Percentiles rank a stretch among this genome's conserved stretches.
phyloP scores from a whole-genome alignment of 768 basidiomycete genomes.

The Lyophyllum shimeji region DNA sequence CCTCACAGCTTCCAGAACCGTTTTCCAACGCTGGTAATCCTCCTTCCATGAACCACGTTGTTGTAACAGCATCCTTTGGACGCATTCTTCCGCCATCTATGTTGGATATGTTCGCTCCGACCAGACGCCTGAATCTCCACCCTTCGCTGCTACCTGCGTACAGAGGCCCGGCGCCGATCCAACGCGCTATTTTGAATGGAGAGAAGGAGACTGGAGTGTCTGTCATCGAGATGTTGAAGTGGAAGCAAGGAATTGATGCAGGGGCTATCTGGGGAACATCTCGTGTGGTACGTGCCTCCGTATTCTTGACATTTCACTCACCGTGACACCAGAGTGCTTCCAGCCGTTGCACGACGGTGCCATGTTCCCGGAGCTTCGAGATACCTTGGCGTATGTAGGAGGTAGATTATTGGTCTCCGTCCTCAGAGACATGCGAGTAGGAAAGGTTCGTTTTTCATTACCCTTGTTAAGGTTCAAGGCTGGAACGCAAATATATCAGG shows the following conservation, averaged over 20 bases:
- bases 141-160: constrained; percentile 85
- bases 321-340: background rate
- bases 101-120: constrained; percentile 58
- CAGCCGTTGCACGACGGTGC: constrained; percentile 54
- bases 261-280: constrained; percentile 66
- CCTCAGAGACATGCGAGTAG: constrained; percentile 59
- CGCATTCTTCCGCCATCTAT: constrained; percentile 70
- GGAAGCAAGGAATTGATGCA: constrained; percentile 71
- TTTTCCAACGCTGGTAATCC: constrained; percentile 19
- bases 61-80: constrained; percentile 91
- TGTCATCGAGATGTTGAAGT: constrained; percentile 73
- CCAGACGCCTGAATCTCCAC: constrained; percentile 79
- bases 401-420: constrained; percentile 72
- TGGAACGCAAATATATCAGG: constrained; percentile 41
- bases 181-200: constrained; percentile 72
- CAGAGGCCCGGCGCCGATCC: constrained; percentile 91
- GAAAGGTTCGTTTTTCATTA: constrained; percentile 39
- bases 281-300: constrained; percentile 47
- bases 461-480: no score
- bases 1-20: constrained; percentile 38
- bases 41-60: constrained; percentile 46
- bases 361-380: constrained; percentile 56
- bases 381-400: constrained; percentile 58
- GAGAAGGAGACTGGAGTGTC: constrained; percentile 76
- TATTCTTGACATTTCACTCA: background rate